Percentiles rank a stretch among this genome's conserved stretches.
Conservation (phyloP, 2,329 filamentous ascomycete genomes). For the Salinomyces thailandicus region DNA sequence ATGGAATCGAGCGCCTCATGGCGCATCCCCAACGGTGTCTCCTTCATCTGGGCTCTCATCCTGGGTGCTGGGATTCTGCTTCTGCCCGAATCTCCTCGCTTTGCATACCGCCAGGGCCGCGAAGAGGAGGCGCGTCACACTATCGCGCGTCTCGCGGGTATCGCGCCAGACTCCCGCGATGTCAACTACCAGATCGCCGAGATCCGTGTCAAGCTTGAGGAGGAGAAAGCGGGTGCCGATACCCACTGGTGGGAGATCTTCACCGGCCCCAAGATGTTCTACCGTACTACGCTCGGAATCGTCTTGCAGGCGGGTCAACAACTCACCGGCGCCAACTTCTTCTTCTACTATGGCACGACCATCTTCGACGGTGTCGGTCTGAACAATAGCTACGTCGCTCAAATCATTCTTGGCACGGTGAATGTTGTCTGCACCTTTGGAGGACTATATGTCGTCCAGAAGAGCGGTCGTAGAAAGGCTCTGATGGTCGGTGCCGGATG, state of each 20-base stretch:
- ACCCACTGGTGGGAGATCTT: slow-evolving; percentile 58
- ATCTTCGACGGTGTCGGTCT: slow-evolving; percentile 15
- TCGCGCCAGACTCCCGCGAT: slow-evolving; percentile 43
- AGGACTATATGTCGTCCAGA: slow-evolving; percentile 38
- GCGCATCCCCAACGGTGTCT: slow-evolving; percentile 53
- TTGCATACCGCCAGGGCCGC: slow-evolving; percentile 46
- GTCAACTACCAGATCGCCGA: slow-evolving; percentile 45
- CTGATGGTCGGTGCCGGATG: slow-evolving; percentile 36
- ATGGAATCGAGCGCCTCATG: slow-evolving; percentile 43
- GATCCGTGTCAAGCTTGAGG: slow-evolving; percentile 46
- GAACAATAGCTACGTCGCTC: slow-evolving; percentile 30
- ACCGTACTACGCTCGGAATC: slow-evolving; percentile 53
- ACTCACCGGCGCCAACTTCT: slow-evolving; percentile 58
- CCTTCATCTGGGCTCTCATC: slow-evolving; percentile 46
- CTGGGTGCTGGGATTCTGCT: slow-evolving; percentile 46
- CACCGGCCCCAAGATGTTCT: slow-evolving; percentile 54
- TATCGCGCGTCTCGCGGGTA: slow-evolving; percentile 45
- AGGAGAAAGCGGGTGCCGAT: slow-evolving; percentile 37
- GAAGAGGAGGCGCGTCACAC: slow-evolving; percentile 41
- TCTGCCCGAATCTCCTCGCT: slow-evolving; percentile 48
- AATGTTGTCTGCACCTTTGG: slow-evolving; percentile 39
- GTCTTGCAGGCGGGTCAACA: slow-evolving; percentile 56
- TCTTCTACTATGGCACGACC: slow-evolving; percentile 34
- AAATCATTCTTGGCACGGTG: slow-evolving; percentile 38
- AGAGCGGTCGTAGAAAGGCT: slow-evolving; percentile 34